Evolutionary conservation across 257 asterid species (phyloP).

Genomic region (Verbascum thapsus): DNA sequence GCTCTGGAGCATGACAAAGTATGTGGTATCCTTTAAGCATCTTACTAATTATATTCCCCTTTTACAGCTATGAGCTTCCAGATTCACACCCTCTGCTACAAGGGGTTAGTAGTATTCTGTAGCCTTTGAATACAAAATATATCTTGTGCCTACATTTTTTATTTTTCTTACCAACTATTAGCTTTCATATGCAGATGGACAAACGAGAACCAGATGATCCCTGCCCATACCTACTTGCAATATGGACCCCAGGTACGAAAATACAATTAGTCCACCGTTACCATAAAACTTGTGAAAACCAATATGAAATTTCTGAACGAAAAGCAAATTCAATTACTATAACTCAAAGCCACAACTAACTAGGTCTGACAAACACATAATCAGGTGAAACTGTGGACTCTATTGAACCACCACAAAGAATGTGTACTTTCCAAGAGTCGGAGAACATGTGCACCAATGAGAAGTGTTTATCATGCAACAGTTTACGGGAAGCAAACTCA

Average conservation of each 20-base stretch:
- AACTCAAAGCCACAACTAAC: slow-evolving; percentile 15
- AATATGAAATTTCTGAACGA: not conserved
- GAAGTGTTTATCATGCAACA: slow-evolving; percentile 87
- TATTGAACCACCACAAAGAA: slow-evolving; percentile 79
- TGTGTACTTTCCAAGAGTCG: slow-evolving; percentile 65
- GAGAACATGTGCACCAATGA: slow-evolving; percentile 66
- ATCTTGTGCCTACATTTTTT: slow-evolving; percentile 14
- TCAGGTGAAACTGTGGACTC: slow-evolving; percentile 91
- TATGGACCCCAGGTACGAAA: slow-evolving; percentile 94
- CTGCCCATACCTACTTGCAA: slow-evolving; percentile 85
- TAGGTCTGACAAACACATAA: slow-evolving; percentile 27
- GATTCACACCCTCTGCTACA: slow-evolving; percentile 84
- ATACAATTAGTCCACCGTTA: slow-evolving; percentile 6
- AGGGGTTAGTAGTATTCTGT: slow-evolving; percentile 61
- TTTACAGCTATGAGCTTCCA: slow-evolving; percentile 91
- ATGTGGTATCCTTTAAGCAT: slow-evolving; percentile 10
- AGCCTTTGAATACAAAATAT: slow-evolving; percentile 4
- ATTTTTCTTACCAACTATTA: slow-evolving; percentile 22
- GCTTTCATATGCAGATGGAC: slow-evolving; percentile 65
- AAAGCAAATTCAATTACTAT: slow-evolving; percentile 4
- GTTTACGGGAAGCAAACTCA: slow-evolving; percentile 79
- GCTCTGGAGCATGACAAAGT: slow-evolving; percentile 13
- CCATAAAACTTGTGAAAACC: slow-evolving; percentile 1
- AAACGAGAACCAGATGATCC: slow-evolving; percentile 96
- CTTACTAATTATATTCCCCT: slow-evolving; percentile 33